phyloP scores from a whole-genome alignment of 2,329 filamentous ascomycete species.

The Ramularia collo-cygni region DNA sequence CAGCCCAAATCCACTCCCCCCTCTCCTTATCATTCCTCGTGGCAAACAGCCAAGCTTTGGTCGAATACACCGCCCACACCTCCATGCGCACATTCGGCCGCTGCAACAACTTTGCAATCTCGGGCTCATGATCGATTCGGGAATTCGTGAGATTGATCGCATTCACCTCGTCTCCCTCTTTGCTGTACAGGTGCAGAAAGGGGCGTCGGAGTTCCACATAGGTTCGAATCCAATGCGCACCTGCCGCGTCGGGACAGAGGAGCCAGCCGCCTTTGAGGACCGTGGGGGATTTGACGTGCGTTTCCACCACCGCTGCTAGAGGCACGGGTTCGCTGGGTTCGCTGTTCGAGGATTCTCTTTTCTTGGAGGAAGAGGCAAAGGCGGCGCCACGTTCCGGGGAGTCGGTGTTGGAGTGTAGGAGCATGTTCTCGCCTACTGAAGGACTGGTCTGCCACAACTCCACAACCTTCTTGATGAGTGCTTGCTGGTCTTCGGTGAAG shows the following conservation, averaged over 20 bases:
- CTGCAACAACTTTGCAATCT: constrained; percentile 68
- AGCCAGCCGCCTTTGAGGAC: constrained; percentile 82
- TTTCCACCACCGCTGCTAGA: constrained; percentile 69
- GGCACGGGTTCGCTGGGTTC: constrained; percentile 52
- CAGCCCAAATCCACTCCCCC: constrained; percentile 92
- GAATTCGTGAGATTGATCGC: constrained; percentile 84
- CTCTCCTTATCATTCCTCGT: constrained; percentile 85
- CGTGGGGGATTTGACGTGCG: constrained; percentile 65
- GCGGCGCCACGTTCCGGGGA: constrained; percentile 59
- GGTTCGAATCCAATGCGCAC: constrained; percentile 79
- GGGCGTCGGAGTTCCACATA: constrained; percentile 89
- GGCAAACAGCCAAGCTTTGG: constrained; percentile 92
- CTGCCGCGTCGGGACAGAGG: constrained; percentile 68
- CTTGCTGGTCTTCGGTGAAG: constrained; percentile 30
- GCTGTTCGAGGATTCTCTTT: too few relatives aligned
- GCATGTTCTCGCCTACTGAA: constrained; percentile 39
- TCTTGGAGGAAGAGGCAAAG: constrained; percentile 33
- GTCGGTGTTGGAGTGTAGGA: constrained; percentile 50
- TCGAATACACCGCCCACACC: constrained; percentile 91
- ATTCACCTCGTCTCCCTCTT: constrained; percentile 82
- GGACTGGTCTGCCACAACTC: constrained; percentile 54
- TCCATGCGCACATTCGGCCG: constrained; percentile 28
- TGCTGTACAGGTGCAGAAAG: constrained; percentile 84
- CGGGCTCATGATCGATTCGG: constrained; percentile 85
- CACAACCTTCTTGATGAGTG: constrained; percentile 48